A percentile compares a stretch with the other conserved stretches of the same genome.
phyloP scores from a whole-genome alignment of 2,329 filamentous ascomycete genomes.

The Allantophomopsis cytisporea region DNA sequence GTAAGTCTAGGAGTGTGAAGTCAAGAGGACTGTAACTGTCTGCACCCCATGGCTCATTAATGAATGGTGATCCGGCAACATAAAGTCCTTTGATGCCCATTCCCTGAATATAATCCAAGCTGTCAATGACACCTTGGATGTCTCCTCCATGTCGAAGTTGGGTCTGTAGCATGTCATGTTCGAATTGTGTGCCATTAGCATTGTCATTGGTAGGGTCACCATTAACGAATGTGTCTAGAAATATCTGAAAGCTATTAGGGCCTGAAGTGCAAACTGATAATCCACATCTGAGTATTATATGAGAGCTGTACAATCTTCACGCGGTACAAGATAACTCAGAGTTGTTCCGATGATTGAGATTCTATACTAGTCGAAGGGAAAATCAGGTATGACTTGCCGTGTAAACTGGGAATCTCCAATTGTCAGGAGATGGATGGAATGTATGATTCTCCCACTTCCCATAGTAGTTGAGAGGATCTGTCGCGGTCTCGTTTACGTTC shows the following conservation, averaged over 20 bases:
- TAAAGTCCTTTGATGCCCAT: conserved; percentile 49
- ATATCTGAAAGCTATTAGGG: conserved; percentile 40
- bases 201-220: conserved; percentile 51
- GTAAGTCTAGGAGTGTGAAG: conserved; percentile 46
- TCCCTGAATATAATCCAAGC: conserved; percentile 49
- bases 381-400: conserved; percentile 17
- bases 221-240: conserved; percentile 50
- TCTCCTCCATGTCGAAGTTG: conserved; percentile 52
- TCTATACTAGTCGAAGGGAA: too few relatives aligned
- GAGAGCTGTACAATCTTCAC: too few relatives aligned
- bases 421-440: conserved; percentile 39
- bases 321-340: too few relatives aligned
- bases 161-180: conserved; percentile 40
- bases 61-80: conserved; percentile 49
- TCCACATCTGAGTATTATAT: too few relatives aligned
- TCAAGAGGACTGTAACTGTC: conserved; percentile 44
- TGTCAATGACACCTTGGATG: conserved; percentile 39
- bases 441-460: conserved; percentile 37
- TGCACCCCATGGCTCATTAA: conserved; percentile 51
- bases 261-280: too few relatives aligned
- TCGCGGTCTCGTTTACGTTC: conserved; percentile 43
- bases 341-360: too few relatives aligned
- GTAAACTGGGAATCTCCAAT: conserved; percentile 54
- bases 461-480: conserved; percentile 39
- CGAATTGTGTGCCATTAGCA: conserved; percentile 43